These are phyloP conservation scores for Platanthera zijinensis DNA, from an alignment of 106 monocot species.

Conservation along the genomic window DNA sequence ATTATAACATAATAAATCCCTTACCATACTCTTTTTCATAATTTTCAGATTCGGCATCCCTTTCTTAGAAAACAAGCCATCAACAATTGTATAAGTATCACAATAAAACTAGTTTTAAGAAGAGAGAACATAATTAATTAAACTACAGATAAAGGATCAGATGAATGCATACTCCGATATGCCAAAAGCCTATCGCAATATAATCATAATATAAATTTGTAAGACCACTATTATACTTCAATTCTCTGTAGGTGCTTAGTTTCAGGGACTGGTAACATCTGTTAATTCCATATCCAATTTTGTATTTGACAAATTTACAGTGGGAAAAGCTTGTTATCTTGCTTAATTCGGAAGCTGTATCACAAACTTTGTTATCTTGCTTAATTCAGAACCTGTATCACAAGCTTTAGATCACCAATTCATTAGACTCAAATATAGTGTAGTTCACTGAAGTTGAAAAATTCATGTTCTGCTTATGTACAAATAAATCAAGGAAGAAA, in stretches of 20 bases:
- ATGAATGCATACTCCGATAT: neutral
- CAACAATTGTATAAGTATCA: neutral
- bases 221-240: conserved; percentile 1
- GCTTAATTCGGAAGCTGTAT: no score
- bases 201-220: neutral
- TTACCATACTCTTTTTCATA: neutral
- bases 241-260: conserved; percentile 5
- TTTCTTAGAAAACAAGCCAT: neutral
- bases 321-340: conserved; percentile 42
- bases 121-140: neutral
- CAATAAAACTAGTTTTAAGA: neutral
- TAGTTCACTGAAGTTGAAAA: conserved; percentile 10
- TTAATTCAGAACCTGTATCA: conserved; percentile 72
- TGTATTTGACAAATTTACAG: conserved; percentile 24
- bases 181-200: neutral
- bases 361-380: conserved; percentile 16
- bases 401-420: conserved; percentile 33
- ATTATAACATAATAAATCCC: no score
- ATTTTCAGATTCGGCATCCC: neutral
- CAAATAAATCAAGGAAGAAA: conserved; percentile 11
- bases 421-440: conserved; percentile 35
- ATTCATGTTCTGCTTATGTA: conserved; percentile 6
- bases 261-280: neutral
- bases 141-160: neutral
- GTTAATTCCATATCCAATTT: conserved; percentile 11